These are phyloP conservation scores for Penicillium manginii DNA, from an alignment of 495 filamentous ascomycete genomes.

Conservation along the genomic window DNA sequence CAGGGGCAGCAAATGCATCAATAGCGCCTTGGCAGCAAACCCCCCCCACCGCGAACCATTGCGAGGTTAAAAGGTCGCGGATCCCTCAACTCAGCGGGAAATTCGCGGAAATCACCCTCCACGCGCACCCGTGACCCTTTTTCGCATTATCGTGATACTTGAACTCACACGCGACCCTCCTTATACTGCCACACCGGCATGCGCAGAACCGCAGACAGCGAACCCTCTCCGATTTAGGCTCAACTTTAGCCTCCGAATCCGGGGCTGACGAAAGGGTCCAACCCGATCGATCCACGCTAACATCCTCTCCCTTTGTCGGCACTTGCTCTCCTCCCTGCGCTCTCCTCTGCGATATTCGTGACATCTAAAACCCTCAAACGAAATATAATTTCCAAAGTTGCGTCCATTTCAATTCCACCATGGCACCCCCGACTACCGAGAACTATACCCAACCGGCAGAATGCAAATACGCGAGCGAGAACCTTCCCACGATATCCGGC, in stretches of 20 bases:
- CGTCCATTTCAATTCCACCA: conserved; percentile 1
- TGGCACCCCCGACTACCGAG: conserved; percentile 1
- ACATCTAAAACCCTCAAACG: no score
- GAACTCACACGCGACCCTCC: no score
- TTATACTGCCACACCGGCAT: no score
- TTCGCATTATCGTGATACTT: no score
- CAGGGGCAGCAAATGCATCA: conserved; percentile 1
- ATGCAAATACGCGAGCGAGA: conserved; percentile 19
- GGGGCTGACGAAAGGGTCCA: not conserved
- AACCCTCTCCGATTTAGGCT: not conserved
- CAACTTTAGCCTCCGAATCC: not conserved
- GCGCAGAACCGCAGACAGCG: not conserved
- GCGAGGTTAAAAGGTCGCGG: not conserved
- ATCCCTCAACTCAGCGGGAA: not conserved
- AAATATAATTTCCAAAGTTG: no score
- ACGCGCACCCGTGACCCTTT: not conserved
- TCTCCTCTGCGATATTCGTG: not conserved
- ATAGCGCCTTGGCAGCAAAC: not conserved
- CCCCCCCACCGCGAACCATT: not conserved
- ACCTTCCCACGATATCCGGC: conserved; percentile 10
- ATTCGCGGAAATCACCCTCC: not conserved
- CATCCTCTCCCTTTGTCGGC: not conserved
- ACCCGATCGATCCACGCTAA: not conserved
- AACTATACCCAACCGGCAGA: conserved; percentile 14
- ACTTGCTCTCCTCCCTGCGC: not conserved